Percentiles rank a stretch among this genome's conserved stretches.
Evolutionary conservation across 2,329 filamentous ascomycete genomes (phyloP).

Genomic region (Didymella pinodella): DNA sequence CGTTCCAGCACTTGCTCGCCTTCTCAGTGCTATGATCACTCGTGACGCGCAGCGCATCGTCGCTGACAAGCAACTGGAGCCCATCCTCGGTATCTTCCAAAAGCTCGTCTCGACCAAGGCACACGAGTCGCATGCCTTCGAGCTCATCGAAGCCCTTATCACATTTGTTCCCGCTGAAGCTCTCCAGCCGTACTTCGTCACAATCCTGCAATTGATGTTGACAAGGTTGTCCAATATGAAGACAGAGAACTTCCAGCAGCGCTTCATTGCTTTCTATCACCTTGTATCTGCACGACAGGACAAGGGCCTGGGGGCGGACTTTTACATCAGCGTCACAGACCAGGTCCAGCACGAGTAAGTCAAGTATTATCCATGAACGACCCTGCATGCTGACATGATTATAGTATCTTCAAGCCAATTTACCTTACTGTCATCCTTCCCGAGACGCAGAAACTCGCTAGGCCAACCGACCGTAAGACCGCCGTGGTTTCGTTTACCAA

Average conservation of each 20-base stretch:
- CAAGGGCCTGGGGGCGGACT: slow-evolving; percentile 87
- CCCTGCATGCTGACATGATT: slow-evolving; percentile 26
- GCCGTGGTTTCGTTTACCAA: slow-evolving; percentile 94
- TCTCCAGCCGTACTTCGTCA: slow-evolving; percentile 78
- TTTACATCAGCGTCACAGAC: slow-evolving; percentile 86
- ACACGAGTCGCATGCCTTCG: slow-evolving; percentile 86
- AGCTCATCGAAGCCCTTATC: slow-evolving; percentile 84
- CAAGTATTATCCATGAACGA: not conserved
- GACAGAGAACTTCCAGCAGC: slow-evolving; percentile 83
- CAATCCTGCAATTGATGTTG: slow-evolving; percentile 83
- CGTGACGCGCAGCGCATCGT: slow-evolving; percentile 77
- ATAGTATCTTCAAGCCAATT: slow-evolving; percentile 78
- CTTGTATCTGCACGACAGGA: slow-evolving; percentile 82
- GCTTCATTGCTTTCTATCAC: slow-evolving; percentile 95
- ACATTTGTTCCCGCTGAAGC: slow-evolving; percentile 75
- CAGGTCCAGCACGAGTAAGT: slow-evolving; percentile 73
- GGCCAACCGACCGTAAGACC: slow-evolving; percentile 89
- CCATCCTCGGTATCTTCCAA: slow-evolving; percentile 95
- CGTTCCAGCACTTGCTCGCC: slow-evolving; percentile 85
- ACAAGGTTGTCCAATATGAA: slow-evolving; percentile 74
- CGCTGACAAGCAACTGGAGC: slow-evolving; percentile 81
- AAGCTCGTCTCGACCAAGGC: slow-evolving; percentile 82
- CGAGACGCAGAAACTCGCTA: slow-evolving; percentile 85
- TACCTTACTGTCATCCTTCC: slow-evolving; percentile 89
- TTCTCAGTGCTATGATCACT: slow-evolving; percentile 84